Evolutionary conservation across 257 asterid genomes (phyloP).

Genomic region (Solanum bulbocastanum): DNA sequence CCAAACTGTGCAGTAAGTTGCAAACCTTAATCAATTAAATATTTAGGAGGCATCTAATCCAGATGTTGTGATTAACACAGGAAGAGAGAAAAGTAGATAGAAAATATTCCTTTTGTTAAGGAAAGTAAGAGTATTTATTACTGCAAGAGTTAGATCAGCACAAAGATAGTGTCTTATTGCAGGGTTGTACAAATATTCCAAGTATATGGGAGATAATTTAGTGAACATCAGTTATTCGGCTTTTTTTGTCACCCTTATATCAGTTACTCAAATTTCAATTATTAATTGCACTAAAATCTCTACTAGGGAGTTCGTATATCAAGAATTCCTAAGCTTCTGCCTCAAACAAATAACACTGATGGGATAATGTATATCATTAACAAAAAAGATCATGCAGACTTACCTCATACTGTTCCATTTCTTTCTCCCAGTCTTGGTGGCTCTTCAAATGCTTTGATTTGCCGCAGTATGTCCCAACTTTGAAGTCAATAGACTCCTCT

Average conservation of each 20-base stretch:
- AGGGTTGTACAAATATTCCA: background rate
- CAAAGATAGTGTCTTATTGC: background rate
- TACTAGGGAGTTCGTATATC: background rate
- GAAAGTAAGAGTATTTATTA: background rate
- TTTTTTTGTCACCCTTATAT: background rate
- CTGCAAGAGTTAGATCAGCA: background rate
- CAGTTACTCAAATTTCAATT: background rate
- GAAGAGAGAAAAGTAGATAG: background rate
- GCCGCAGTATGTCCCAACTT: conserved; percentile 66
- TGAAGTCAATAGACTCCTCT: conserved; percentile 56
- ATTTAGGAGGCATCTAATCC: background rate
- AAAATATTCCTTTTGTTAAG: background rate
- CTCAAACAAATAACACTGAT: background rate
- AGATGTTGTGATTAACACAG: background rate
- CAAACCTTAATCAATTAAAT: background rate
- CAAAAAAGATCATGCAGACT: conserved; percentile 16
- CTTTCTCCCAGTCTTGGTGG: conserved; percentile 66
- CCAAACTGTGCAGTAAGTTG: background rate
- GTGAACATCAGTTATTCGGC: background rate
- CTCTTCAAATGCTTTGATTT: conserved; percentile 33
- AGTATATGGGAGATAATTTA: background rate
- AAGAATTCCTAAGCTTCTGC: background rate
- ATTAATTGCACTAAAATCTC: background rate
- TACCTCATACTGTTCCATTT: conserved; percentile 81
- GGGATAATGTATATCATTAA: background rate